Base-by-base conservation (phyloP, 768 basidiomycete genomes). In the Sporobolomyces phaffii region DNA sequence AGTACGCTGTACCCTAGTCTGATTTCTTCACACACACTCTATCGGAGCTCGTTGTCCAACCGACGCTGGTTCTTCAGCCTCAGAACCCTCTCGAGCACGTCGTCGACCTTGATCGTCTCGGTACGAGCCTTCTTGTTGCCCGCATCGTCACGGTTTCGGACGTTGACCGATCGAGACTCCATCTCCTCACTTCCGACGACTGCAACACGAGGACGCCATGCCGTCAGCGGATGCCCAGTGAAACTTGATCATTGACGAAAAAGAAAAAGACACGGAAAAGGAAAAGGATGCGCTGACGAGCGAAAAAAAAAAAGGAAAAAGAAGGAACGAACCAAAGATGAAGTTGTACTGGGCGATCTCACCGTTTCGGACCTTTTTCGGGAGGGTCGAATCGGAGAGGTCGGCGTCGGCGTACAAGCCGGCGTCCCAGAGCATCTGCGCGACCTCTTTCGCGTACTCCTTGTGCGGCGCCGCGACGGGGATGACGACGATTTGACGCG, bases 331-430 rank as follows among this genome's bases (percentile, higher is more conserved):
- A 96, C 93, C 91, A 71, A 98, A 83, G 73, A 97, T 91, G 77
- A 96, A 97, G 80, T 98, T 98, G 80, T 94, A 96, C 78, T 97
- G 94, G 36, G 92, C 90, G 70, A 94, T 85, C 80, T 99, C 93
- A 26, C 90, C 93, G 77, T 98, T 97, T 33, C 93, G 84, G 75
- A 99, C 90, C 83, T 97, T 98, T 84, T 98, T 98, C 65, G 85
- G 87, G 31, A 98, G 83, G 0, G 96, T 98, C 75, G 96, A 87
- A 45, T 87, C 86, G 40, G 89, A 86, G 71, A 93, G 87, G 78
- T 98, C 96, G 22, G 90, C 91, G 73, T 98, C 96, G 49, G 88
- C 87, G 75, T 84, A 97, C 53, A 99, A 78, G 2, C 90, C 91
- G 7, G 83, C 79, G 45, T 82, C 81, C 63, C 81, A 81, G 6